Evolutionary conservation across 2,329 filamentous ascomycete species (phyloP).

Genomic region (Thermothelomyces thermophilus): DNA sequence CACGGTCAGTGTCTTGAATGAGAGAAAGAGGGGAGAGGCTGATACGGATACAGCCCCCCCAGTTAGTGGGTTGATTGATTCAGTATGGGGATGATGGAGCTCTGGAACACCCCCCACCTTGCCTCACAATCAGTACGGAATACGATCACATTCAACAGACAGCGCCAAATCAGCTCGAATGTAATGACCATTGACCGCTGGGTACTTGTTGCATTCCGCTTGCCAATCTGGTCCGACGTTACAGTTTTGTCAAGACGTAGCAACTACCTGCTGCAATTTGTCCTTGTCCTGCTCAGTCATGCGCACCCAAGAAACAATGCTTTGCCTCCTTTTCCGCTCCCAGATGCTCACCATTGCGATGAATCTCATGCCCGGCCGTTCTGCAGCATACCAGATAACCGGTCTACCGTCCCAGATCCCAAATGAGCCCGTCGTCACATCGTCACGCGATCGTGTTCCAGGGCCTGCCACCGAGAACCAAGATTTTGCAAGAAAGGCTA

Average conservation of each 20-base stretch:
- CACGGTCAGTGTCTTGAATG: neutral
- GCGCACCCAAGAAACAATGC: neutral
- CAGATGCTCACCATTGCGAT: constrained; percentile 4
- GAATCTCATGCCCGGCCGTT: constrained; percentile 5
- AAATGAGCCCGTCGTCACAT: constrained; percentile 13
- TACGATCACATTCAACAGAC: neutral
- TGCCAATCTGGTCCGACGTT: constrained; percentile 12
- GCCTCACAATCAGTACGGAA: neutral
- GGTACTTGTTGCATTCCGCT: neutral
- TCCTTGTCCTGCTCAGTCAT: neutral
- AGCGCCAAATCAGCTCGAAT: neutral
- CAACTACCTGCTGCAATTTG: constrained; percentile 1
- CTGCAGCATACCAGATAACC: constrained; percentile 9
- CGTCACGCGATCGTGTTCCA: constrained; percentile 14
- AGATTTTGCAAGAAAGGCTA: constrained; percentile 1
- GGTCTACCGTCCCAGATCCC: constrained; percentile 3
- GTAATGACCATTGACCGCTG: neutral
- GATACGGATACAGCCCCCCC: neutral
- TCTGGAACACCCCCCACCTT: neutral
- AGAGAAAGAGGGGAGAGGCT: neutral
- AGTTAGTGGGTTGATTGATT: neutral
- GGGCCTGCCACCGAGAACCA: constrained; percentile 11
- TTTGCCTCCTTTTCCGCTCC: neutral
- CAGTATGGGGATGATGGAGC: neutral
- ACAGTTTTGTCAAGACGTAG: constrained; percentile 3